Base-by-base conservation (phyloP, 176 grass and related monocot species). In the Eremochloa ophiuroides region DNA sequence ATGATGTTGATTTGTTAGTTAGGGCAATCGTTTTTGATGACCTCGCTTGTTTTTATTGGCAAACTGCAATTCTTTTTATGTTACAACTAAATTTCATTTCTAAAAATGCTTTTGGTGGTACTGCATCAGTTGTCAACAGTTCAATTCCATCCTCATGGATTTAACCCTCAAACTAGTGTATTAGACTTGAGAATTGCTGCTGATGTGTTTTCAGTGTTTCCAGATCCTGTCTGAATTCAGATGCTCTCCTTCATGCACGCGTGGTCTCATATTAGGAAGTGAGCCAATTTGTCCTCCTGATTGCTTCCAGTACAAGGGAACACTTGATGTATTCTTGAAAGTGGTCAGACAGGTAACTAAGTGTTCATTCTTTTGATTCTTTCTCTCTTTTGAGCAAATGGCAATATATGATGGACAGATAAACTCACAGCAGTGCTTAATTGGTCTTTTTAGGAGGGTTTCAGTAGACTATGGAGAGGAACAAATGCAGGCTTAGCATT, bases 401-500 rank as follows among this genome's bases (percentile, higher is more conserved):
- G 4, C 4, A 65, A 22, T 4, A 41, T 83, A 53, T 35, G 65
- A 10, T 8, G 9, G 22, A 65, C 11, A 41, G 1, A 51, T 42
- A 56, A 20, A 59, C 47, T 74, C 17, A 69, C 42, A 23, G 8
- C 26, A 28, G 69, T 81, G 53, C 4, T 58, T 39, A 71, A 44
- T 88, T 41, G 59, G 5, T 82, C 79, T 25, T 76, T 87, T 68
- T 86, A 98, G 96, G 93, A 98, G 80, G 96, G 96, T 53, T 93
- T 98, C 73, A 61, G 65, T 84, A 91, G 90, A 85, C 69, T 98
- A 62, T 98, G 96, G 96, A 93, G 93, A 81, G 96, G 96, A 22
- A 98, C 93, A 40, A 98, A 95, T 84, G 96, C 96, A 79, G 92
- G 96, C 76, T 84, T 98, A 83, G 93, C 93, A 46, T 89, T 98